These are phyloP conservation scores for Ulota crispa DNA, from an alignment of 225 moss, liverwort and hornwort species.

Conservation along the genomic window DNA sequence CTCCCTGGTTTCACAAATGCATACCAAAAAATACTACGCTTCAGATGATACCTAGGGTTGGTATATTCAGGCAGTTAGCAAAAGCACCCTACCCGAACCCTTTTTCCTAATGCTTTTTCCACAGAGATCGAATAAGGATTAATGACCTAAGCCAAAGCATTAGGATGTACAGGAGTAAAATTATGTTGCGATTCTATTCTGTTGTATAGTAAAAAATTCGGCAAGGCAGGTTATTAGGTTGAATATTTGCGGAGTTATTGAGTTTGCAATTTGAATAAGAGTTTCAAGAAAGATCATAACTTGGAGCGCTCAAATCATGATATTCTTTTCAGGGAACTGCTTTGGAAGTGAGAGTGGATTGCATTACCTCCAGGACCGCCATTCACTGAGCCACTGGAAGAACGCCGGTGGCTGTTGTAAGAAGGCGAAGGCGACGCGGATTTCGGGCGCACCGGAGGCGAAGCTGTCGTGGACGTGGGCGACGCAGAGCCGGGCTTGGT, in stretches of 20 bases:
- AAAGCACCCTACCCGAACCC: background rate
- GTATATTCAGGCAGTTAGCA: constrained; percentile 14
- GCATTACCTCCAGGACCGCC: constrained; percentile 19
- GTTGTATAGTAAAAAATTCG: background rate
- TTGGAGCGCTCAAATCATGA: background rate
- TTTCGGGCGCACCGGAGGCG: constrained; percentile 25
- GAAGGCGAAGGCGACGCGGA: constrained; percentile 32
- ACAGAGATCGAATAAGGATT: background rate
- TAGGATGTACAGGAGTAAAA: background rate
- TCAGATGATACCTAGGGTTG: background rate
- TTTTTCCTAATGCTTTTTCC: background rate
- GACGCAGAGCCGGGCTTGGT: constrained; percentile 30
- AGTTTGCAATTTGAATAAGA: background rate
- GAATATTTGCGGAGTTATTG: too few relatives aligned
- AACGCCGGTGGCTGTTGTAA: constrained; percentile 19
- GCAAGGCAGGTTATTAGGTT: background rate
- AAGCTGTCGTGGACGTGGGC: constrained; percentile 27
- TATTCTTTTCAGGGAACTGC: background rate
- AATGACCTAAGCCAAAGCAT: background rate
- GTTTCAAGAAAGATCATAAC: background rate
- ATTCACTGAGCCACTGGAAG: constrained; percentile 16
- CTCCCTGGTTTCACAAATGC: background rate
- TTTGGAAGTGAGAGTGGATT: background rate
- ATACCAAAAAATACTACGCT: background rate
- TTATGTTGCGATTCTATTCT: background rate